Base-by-base conservation (phyloP, 106 monocot genomes). In the Cymbidium sinense region DNA sequence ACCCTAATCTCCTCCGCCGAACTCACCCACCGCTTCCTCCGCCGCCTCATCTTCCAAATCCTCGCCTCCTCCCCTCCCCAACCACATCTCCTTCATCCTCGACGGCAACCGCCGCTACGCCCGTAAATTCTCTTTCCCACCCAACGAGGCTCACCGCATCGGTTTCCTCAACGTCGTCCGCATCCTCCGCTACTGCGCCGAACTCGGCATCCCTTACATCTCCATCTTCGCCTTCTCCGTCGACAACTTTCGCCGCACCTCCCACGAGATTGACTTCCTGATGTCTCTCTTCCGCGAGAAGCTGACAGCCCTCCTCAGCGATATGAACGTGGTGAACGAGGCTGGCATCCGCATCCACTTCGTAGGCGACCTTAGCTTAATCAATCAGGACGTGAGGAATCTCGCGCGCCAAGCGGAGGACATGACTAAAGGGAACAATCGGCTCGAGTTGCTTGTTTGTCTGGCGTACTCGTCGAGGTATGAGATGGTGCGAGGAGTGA, bases 81-180 rank as follows among this genome's bases (percentile, higher is more conserved):
- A 15, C 1, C 86, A 89, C 82, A 50, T 89, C 39, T 76, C 86
- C 36, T 89, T 89, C 77, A 86, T 89, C 27, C 72, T 82, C 27
- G 89, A 86, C 35, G 86, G 84, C 3, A 89, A 89, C 74, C 81
- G 86, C 52, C 76, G 86, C n/a, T 89, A 82, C 39, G 79, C 71
- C 34, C 75, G 74, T 36, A 84, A 78, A 30, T 13, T 36, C 19
- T 67, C 76, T 61, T 27, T 86, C 23, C 37, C 30, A 5, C 36
- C 64, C 19, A 58, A 75, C 10, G 83, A 78, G 2, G 84, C 76
- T 23, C 72, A 89, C 43, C 72, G 51, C 3, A 5, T 27, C 4
- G 89, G 86, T 12, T 86, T 67, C 70, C 34, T 52, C 13, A 74
- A 44, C 44, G 62, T 89, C 50, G 27, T 84, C 7, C 23, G 54